Percentiles rank a stretch among this genome's conserved stretches.
Conservation (phyloP, 2,329 filamentous ascomycete genomes). For the Eutypella sp. region DNA sequence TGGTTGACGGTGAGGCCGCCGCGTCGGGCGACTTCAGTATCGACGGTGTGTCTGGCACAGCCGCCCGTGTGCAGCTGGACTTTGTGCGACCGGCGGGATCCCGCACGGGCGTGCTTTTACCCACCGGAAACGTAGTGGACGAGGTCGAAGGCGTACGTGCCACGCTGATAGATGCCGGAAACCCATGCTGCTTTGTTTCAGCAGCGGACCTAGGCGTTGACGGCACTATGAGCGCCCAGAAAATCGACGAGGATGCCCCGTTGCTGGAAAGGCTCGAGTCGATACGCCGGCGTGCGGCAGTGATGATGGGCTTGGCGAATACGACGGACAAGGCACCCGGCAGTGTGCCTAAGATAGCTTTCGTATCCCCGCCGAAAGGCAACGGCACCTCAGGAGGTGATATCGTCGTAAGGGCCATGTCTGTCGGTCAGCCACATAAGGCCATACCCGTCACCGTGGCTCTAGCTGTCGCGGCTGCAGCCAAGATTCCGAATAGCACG, state of each 20-base stretch:
- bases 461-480: slow-evolving; percentile 35
- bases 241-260: slow-evolving; percentile 25
- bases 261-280: slow-evolving; percentile 30
- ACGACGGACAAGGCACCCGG: slow-evolving; percentile 20
- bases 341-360: slow-evolving; percentile 40
- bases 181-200: slow-evolving; percentile 37
- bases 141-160: slow-evolving; percentile 25
- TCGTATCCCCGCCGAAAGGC: slow-evolving; percentile 30
- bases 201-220: slow-evolving; percentile 26
- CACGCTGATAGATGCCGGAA: slow-evolving; percentile 36
- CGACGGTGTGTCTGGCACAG: slow-evolving; percentile 34
- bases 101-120: slow-evolving; percentile 34
- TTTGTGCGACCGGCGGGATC: slow-evolving; percentile 37
- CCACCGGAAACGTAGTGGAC: slow-evolving; percentile 33
- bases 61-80: slow-evolving; percentile 30
- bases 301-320: slow-evolving; percentile 32
- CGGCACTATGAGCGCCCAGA: slow-evolving; percentile 15
- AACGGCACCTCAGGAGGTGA: not conserved
- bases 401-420: slow-evolving; percentile 31
- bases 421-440: slow-evolving; percentile 41
- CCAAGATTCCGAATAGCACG: slow-evolving; percentile 31
- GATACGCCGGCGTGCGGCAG: slow-evolving; percentile 32
- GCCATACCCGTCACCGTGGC: slow-evolving; percentile 37
- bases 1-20: slow-evolving; percentile 17
- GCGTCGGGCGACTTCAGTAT: slow-evolving; percentile 31